phyloP scores from a whole-genome alignment of 768 basidiomycete genomes.

The Suillus spraguei region DNA sequence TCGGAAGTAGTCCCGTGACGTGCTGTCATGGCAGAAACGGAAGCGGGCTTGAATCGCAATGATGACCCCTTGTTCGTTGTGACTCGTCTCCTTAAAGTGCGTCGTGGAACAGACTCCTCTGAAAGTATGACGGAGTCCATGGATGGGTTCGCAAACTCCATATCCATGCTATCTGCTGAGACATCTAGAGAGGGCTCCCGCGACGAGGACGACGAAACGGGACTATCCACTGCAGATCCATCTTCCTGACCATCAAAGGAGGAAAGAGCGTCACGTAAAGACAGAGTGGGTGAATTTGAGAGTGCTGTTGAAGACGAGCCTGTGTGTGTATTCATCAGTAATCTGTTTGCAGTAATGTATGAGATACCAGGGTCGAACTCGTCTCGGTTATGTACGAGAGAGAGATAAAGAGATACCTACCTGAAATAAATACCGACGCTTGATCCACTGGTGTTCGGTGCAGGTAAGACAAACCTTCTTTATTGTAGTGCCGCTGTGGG shows the following conservation, averaged over 20 bases:
- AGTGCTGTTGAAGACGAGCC: conserved; percentile 21
- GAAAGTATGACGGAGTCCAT: conserved; percentile 29
- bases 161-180: conserved; percentile 27
- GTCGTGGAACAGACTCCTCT: conserved; percentile 22
- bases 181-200: conserved; percentile 35
- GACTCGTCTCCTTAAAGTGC: conserved; percentile 30
- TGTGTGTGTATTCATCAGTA: conserved; percentile 17
- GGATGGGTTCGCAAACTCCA: conserved; percentile 24
- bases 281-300: conserved; percentile 32
- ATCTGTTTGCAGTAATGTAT: conserved; percentile 3
- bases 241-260: conserved; percentile 35
- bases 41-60: conserved; percentile 25
- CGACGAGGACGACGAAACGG: conserved; percentile 33
- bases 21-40: conserved; percentile 25
- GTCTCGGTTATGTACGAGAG: background rate
- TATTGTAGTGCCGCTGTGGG: conserved; percentile 18
- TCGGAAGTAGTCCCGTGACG: conserved; percentile 31
- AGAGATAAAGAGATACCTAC: conserved; percentile 13
- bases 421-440: conserved; percentile 13
- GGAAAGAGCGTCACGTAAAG: conserved; percentile 33
- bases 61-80: conserved; percentile 27
- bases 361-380: background rate
- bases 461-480: conserved; percentile 14
- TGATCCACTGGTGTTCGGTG: conserved; percentile 17
- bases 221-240: conserved; percentile 29